Evolutionary conservation across 2,329 filamentous ascomycete genomes (phyloP), one percentile per base, ranked within the genome.

Genomic region (Exophiala mesophila): DNA sequence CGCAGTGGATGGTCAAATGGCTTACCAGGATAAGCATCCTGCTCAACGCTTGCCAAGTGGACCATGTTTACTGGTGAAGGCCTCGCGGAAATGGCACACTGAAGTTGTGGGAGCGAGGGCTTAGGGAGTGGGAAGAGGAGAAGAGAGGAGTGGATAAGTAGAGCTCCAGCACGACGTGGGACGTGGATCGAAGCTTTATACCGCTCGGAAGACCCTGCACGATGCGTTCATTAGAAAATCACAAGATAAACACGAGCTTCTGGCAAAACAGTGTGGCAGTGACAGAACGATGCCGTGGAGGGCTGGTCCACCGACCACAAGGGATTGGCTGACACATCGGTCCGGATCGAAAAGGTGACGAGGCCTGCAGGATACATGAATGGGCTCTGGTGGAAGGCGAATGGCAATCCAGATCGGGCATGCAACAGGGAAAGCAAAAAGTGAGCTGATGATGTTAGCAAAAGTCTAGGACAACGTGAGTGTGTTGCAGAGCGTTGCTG

Each of bases 21-120:
- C n/a, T n/a, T 30, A 26, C 33, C 43, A 24, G 32, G 32, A n/a
- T 40, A 24, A 36, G 47, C 43, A 35, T 67, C 59, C 20, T 59
- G 62, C 41, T 62, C 60, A 39, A 69, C 61, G 26, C 55, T 48
- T 19, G 64, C 59, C 37, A 70, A 61, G 54, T 69, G 64, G 29
- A 68, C 65, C 66, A 69, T 69, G n/a, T 47, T 61, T 48, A 31
- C 8, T 9, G 32, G 24, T 21, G 18, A 28, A 38, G n/a, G 9
- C 13, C 19, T n/a, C n/a, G n/a, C n/a, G n/a, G n/a, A n/a, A n/a
- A n/a, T n/a, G n/a, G n/a, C n/a, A n/a, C n/a, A n/a, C n/a, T n/a
- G n/a, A 16, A 40, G 17, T 41, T 12, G 15, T 20, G 23, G 21
- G 23, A 45, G 16, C n/a, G n/a, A n/a, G n/a, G n/a, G n/a, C n/a